Percentiles rank a stretch among this genome's conserved stretches.
Conservation (phyloP, 2,329 filamentous ascomycete species). For the Westerdykella aurantiaca region DNA sequence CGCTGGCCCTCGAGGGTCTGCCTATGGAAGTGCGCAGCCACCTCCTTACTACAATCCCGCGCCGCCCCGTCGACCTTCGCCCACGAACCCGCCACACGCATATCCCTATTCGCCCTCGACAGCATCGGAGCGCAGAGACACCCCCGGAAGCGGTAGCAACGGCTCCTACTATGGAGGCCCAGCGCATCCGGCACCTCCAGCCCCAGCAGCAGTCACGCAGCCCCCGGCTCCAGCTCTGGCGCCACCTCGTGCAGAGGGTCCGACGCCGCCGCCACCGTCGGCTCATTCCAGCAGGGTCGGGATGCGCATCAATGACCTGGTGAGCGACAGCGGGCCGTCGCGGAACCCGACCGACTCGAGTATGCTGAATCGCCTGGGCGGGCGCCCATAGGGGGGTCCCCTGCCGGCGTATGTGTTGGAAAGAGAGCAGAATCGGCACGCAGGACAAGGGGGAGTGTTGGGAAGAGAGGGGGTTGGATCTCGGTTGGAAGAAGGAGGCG, state of each 20-base stretch:
- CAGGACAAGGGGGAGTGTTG: too few relatives aligned
- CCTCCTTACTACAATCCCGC: slow-evolving; percentile 34
- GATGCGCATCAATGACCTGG: slow-evolving; percentile 41
- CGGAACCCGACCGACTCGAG: slow-evolving; percentile 40
- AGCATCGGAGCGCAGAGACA: slow-evolving; percentile 32
- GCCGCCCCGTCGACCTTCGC: slow-evolving; percentile 38
- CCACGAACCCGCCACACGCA: slow-evolving; percentile 38
- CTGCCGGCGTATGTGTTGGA: too few relatives aligned
- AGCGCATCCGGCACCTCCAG: slow-evolving; percentile 24
- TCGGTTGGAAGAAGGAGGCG: too few relatives aligned
- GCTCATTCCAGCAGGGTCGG: slow-evolving; percentile 28
- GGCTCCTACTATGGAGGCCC: slow-evolving; percentile 27
- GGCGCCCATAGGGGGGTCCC: slow-evolving; percentile 16
- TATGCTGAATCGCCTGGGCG: slow-evolving; percentile 41
- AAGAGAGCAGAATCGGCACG: too few relatives aligned
- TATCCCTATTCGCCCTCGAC: slow-evolving; percentile 41
- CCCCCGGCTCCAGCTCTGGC: too few relatives aligned
- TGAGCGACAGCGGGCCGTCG: slow-evolving; percentile 33
- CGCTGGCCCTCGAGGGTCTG: background rate
- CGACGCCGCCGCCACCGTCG: slow-evolving; percentile 29
- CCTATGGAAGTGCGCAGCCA: background rate
- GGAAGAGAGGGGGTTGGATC: too few relatives aligned
- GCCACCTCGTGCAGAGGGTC: slow-evolving; percentile 35
- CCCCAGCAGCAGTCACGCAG: slow-evolving; percentile 10
- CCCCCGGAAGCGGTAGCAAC: slow-evolving; percentile 17